Conservation (phyloP, 257 asterid species). For the Lycium ferocissimum region DNA sequence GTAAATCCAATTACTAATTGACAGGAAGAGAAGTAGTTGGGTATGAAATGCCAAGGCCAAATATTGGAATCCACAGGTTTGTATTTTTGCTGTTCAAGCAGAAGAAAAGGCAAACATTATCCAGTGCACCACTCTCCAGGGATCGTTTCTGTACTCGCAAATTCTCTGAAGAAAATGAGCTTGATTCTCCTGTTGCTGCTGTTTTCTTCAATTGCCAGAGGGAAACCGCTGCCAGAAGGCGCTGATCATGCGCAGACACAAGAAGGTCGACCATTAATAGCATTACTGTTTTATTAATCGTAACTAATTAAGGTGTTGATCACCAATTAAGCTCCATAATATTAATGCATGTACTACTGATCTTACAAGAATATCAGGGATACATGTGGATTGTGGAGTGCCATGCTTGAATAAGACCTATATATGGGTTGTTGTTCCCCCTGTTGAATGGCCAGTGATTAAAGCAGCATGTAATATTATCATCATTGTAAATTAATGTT, state of each 20-base stretch:
- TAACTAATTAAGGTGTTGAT: not conserved
- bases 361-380: not conserved
- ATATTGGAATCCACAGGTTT: constrained; percentile 86
- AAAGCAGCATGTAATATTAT: not conserved
- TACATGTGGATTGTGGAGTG: not conserved
- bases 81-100: constrained; percentile 76
- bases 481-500: not conserved
- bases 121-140: constrained; percentile 42
- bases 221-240: constrained; percentile 84
- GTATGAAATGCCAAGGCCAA: constrained; percentile 84
- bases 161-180: constrained; percentile 64
- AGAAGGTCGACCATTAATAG: not conserved
- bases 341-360: not conserved
- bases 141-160: constrained; percentile 70
- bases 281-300: too few relatives aligned
- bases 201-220: constrained; percentile 93
- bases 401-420: constrained; percentile 7
- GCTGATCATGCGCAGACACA: constrained; percentile 22
- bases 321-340: not conserved
- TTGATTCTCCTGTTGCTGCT: constrained; percentile 81
- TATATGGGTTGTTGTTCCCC: not conserved
- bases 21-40: constrained; percentile 77
- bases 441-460: not conserved
- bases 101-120: constrained; percentile 52
- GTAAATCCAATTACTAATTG: not conserved